phyloP scores from a whole-genome alignment of 2,329 filamentous ascomycete genomes.

The Claviceps humidiphila region DNA sequence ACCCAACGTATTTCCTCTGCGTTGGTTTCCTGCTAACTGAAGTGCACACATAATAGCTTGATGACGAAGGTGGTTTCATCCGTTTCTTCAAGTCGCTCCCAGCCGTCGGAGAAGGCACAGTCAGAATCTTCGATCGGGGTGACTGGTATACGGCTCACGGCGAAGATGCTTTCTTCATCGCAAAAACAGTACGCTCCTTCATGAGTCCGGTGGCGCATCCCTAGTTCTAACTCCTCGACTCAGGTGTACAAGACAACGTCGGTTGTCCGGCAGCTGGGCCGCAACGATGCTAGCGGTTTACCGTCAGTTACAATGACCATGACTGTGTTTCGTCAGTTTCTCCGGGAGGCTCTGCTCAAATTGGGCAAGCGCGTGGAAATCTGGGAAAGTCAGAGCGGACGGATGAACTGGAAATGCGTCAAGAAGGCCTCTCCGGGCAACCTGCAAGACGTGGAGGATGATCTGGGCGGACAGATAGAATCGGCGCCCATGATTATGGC shows the following conservation, averaged over 20 bases:
- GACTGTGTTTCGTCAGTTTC: constrained; percentile 90
- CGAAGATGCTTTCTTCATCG: constrained; percentile 72
- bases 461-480: constrained; percentile 75
- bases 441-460: constrained; percentile 91
- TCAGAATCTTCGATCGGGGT: constrained; percentile 85
- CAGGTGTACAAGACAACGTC: constrained; percentile 96
- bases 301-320: constrained; percentile 91
- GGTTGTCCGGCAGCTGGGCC: constrained; percentile 79
- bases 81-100: constrained; percentile 87
- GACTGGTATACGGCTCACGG: constrained; percentile 96
- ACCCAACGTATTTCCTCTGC: not conserved
- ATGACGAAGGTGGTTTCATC: constrained; percentile 95
- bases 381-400: constrained; percentile 60
- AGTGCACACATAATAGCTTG: constrained; percentile 44
- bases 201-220: not conserved
- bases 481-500: constrained; percentile 88
- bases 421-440: constrained; percentile 95
- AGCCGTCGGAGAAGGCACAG: constrained; percentile 53
- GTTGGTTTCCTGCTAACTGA: not conserved
- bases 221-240: not conserved
- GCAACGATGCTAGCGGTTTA: constrained; percentile 69
- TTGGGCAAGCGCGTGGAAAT: constrained; percentile 86
- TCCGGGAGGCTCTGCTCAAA: constrained; percentile 85
- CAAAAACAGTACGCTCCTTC: constrained; percentile 50
- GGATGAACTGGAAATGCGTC: constrained; percentile 81